Evolutionary conservation across 257 asterid species (phyloP).

Genomic region (Solanum commersonii): DNA sequence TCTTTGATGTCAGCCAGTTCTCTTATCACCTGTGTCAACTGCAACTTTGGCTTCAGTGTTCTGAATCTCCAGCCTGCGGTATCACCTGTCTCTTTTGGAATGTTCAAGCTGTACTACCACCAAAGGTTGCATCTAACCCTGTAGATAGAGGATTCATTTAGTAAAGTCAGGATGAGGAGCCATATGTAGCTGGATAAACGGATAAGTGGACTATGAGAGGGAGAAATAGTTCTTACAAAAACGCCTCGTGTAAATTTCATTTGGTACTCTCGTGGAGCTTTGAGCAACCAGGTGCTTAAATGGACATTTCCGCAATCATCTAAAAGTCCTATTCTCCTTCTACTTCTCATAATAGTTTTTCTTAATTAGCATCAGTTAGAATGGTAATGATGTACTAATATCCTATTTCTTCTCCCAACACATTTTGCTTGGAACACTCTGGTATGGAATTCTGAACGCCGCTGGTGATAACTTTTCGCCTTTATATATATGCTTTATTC

Average conservation of each 20-base stretch:
- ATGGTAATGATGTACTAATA: background rate
- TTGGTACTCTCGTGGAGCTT: background rate
- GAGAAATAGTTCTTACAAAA: background rate
- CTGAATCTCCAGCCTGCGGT: conserved; percentile 42
- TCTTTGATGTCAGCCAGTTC: conserved; percentile 16
- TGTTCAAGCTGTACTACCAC: conserved; percentile 18
- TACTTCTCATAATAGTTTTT: background rate
- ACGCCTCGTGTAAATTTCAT: background rate
- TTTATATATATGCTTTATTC: background rate
- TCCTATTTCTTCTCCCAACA: background rate
- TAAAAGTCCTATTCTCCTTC: background rate
- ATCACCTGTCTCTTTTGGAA: conserved; percentile 3
- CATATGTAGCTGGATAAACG: background rate
- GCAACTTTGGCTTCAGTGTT: conserved; percentile 35
- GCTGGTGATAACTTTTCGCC: background rate
- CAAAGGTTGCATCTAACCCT: conserved; percentile 6
- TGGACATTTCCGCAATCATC: background rate
- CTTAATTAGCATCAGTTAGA: background rate
- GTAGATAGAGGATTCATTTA: conserved; percentile 25
- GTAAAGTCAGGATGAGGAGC: conserved; percentile 19
- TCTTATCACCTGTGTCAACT: conserved; percentile 33
- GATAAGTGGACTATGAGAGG: background rate
- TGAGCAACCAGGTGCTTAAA: background rate
- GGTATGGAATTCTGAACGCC: background rate
- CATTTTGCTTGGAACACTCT: background rate